Percentiles rank a stretch among this genome's conserved stretches.
Evolutionary conservation across 2,329 filamentous ascomycete genomes (phyloP).

Genomic region (Aspergillus texensis): DNA sequence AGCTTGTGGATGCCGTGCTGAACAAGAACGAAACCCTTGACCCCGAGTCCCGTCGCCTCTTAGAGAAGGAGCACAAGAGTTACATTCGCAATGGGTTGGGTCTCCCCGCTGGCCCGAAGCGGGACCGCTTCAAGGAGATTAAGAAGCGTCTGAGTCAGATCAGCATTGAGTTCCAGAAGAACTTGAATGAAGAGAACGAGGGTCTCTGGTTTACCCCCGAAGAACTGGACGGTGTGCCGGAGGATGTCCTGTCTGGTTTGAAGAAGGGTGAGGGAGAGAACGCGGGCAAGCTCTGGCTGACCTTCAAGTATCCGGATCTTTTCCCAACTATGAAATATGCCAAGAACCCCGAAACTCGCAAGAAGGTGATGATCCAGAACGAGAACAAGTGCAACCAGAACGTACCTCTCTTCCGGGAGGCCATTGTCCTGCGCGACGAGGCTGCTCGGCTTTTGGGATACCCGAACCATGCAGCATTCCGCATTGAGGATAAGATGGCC

Average conservation of each 20-base stretch:
- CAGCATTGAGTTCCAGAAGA: slow-evolving; percentile 54
- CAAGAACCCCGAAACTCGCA: slow-evolving; percentile 47
- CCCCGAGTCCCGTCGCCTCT: slow-evolving; percentile 49
- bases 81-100: slow-evolving; percentile 53
- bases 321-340: slow-evolving; percentile 54
- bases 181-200: slow-evolving; percentile 54
- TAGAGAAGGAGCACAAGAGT: slow-evolving; percentile 55
- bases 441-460: slow-evolving; percentile 54
- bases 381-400: slow-evolving; percentile 57
- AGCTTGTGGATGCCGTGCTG: slow-evolving; percentile 50
- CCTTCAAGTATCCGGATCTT: slow-evolving; percentile 55
- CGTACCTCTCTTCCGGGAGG: slow-evolving; percentile 53
- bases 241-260: slow-evolving; percentile 50
- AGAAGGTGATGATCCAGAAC: slow-evolving; percentile 50
- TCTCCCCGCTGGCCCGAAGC: slow-evolving; percentile 49
- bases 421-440: slow-evolving; percentile 54
- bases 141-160: slow-evolving; percentile 54
- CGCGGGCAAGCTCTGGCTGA: slow-evolving; percentile 51
- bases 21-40: slow-evolving; percentile 49
- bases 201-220: slow-evolving; percentile 55
- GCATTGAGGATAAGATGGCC: slow-evolving; percentile 58
- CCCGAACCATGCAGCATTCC: slow-evolving; percentile 54
- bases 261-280: slow-evolving; percentile 53
- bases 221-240: slow-evolving; percentile 52
- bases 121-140: slow-evolving; percentile 56